Conservation (phyloP, 2,329 filamentous ascomycete species). For the Aureobasidium sp. region DNA sequence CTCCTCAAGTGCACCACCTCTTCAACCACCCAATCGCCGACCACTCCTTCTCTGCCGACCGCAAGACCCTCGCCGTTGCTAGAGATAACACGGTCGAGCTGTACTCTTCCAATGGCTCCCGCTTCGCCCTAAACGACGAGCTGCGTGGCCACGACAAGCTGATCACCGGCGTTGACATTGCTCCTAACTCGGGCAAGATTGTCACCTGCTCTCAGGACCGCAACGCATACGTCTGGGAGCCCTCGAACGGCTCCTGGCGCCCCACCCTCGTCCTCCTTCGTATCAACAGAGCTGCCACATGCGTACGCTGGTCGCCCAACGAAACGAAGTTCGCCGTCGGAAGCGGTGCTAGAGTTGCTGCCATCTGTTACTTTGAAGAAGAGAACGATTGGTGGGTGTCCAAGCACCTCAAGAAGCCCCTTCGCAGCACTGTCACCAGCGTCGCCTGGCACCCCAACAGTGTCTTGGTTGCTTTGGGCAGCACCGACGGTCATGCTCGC, state of each 20-base stretch:
- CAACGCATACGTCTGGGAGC: conserved; percentile 97
- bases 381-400: conserved; percentile 99
- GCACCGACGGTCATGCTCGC: conserved; percentile 92
- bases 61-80: conserved; percentile 78
- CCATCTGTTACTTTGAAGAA: conserved; percentile 97
- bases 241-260: conserved; percentile 78
- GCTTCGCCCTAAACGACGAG: conserved; percentile 81
- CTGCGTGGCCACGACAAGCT: conserved; percentile 95
- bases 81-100: conserved; percentile 87
- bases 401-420: conserved; percentile 98
- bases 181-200: conserved; percentile 80
- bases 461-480: conserved; percentile 86
- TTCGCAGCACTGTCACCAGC: conserved; percentile 91
- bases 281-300: conserved; percentile 94
- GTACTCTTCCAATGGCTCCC: conserved; percentile 63
- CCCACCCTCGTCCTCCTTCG: conserved; percentile 93
- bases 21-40: conserved; percentile 96
- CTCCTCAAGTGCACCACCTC: conserved; percentile 88
- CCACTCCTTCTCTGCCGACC: conserved; percentile 95
- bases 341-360: conserved; percentile 89
- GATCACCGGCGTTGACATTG: conserved; percentile 93
- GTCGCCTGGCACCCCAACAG: conserved; percentile 97
- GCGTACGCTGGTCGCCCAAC: conserved; percentile 92
- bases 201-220: conserved; percentile 98
- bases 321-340: conserved; percentile 98